Base-by-base conservation (phyloP, 805 yeast species). In the Osmozyma mogii region DNA sequence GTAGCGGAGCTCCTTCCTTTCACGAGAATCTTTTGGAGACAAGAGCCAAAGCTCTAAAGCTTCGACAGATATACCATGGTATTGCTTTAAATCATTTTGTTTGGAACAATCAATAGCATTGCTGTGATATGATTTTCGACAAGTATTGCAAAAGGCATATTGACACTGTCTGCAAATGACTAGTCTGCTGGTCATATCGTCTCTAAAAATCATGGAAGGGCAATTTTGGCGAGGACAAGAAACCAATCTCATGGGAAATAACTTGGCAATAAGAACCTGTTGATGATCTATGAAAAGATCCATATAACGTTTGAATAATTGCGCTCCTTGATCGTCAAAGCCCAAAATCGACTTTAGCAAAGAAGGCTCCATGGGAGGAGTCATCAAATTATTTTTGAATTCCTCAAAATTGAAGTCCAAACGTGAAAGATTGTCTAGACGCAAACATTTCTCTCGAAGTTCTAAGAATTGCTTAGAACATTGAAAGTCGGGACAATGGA, bases 91-190 rank as follows among this genome's bases (percentile, higher is more conserved):
- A n/a, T 30, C 27, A 22, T 22, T 22, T 5, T 35, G 30, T 22
- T 41, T 43, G 29, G 47, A 58, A 46, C 84, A 77, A 16, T 45
- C 45, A 34, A 67, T 66, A 29, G 55, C 57, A 10, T 57, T 54
- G 1, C 80, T 79, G 49, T 77, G 84, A 75, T 78, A 76, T 3
- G 80, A 70, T 38, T 67, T 75, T 5, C 61, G 49, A 47, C 84
- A 77, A 16, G 58, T 59, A 35, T 59, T 58, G 42, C 84, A 77
- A 38, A 74, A 77, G 1, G 76, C 75, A 38, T 65, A 59, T 8
- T 52, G 48, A 44, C 83, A 77, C 4, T 45, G 36, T 0, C 60
- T 51, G 42, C 84, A 77, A 12, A 65, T 57, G 3, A 71, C 58
- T 32, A 76, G 50, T 6, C 61, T 48, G 6, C 69, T 72, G 31